phyloP scores from a whole-genome alignment of 2,329 filamentous ascomycete species.

The Epichloe gansuensis region DNA sequence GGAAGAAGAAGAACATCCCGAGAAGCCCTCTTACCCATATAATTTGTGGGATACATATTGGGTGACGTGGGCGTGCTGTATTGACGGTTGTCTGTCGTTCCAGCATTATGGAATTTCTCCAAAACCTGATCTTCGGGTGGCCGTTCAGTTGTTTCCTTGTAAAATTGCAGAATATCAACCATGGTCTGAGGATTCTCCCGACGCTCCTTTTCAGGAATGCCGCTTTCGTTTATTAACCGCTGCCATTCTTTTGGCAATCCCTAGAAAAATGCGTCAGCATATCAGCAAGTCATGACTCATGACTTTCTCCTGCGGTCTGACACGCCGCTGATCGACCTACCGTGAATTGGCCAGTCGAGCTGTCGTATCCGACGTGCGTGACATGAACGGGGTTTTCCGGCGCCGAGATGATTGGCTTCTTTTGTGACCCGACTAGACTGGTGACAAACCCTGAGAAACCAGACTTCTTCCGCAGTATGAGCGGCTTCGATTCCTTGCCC shows the following conservation, averaged over 20 bases:
- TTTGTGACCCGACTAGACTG: conserved; percentile 70
- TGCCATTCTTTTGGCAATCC: conserved; percentile 98
- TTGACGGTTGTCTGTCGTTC: conserved; percentile 41
- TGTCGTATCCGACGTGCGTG: conserved; percentile 95
- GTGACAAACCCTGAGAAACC: conserved; percentile 83
- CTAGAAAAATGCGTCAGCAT: conserved; percentile 31
- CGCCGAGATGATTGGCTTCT: conserved; percentile 89
- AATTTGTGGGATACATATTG: conserved; percentile 41
- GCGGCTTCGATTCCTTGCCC: conserved; percentile 47
- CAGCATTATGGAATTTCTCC: conserved; percentile 91
- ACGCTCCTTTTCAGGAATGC: conserved; percentile 91
- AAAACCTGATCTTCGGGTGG: conserved; percentile 76
- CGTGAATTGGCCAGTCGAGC: conserved; percentile 90
- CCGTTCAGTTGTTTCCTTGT: conserved; percentile 81
- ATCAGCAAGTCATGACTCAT: too few relatives aligned
- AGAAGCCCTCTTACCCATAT: conserved; percentile 55
- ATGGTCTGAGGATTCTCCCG: conserved; percentile 93
- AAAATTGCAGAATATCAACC: conserved; percentile 91
- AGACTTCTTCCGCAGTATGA: conserved; percentile 66
- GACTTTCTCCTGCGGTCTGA: background rate
- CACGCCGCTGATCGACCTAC: conserved; percentile 30
- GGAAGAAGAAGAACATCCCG: conserved; percentile 18
- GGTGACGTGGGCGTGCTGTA: conserved; percentile 33
- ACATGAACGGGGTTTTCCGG: conserved; percentile 97
- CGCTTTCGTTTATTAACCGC: conserved; percentile 84